Evolutionary conservation across 306 rosid species (phyloP), one percentile per base, ranked within the genome.

Genomic region (Fagus sylvatica): DNA sequence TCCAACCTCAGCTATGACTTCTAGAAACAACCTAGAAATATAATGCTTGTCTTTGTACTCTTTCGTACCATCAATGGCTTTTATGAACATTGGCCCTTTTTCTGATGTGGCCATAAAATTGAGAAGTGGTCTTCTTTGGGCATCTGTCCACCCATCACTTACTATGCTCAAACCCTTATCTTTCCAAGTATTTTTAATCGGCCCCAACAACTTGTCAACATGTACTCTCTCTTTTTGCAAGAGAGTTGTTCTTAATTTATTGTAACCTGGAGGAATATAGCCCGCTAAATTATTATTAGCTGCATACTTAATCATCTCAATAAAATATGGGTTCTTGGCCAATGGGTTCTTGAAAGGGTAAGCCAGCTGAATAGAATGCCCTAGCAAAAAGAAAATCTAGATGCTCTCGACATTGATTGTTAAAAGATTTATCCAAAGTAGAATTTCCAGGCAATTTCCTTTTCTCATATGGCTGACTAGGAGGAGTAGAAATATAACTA

Each of bases 1-100:
- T 1, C 72, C 76, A 9, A 78, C 60, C 4, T 78, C 80, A 22
- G 28, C 34, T 9, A 55, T 67, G 6, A 8, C 43, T 2, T 65
- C 19, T 11, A 30, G 54, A 7, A 76, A 55, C 15, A 76, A 53
- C 6, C 54, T 40, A 1, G 57, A 28, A 54, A 77, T 68, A 7
- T 34, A 69, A 30, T 19, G 4, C 9, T 54, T 54, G 7, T 55
- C 56, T 7, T 67, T 76, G 6, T 28, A 49, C 16, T 65, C 73
- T 2, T 43, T 42, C 8, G 48, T 6, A 42, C 48, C 48, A 42
- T 42, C 48, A 40, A 39, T 4, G 61, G 3, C 28, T 56, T 16
- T 69, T 3, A 76, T 12, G 17, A 77, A 77, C 70, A 77, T 56
- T 6, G 75, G 48, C 4, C 8, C 53, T 7, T 8, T 9, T 17